A percentile compares a stretch with the other conserved stretches of the same genome.
These are phyloP conservation scores for Botrytis porri DNA, from an alignment of 2,329 filamentous ascomycete genomes.

Conservation along the genomic window DNA sequence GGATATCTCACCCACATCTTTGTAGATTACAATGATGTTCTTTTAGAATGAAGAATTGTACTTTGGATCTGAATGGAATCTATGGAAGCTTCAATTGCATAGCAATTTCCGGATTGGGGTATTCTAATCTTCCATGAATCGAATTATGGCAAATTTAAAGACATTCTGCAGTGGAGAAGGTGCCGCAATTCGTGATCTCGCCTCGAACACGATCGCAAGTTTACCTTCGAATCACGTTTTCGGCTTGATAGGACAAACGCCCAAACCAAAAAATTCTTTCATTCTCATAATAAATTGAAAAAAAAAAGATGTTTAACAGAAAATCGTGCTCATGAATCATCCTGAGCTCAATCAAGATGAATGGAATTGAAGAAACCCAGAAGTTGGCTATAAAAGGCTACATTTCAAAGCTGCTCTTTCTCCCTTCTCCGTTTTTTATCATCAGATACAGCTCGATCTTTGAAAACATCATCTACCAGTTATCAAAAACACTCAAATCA, in stretches of 20 bases:
- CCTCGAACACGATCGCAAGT: not conserved
- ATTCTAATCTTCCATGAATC: not conserved
- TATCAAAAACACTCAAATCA: not conserved
- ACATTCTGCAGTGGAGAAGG: no score
- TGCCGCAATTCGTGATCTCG: not conserved
- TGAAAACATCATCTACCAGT: not conserved
- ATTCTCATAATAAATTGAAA: not conserved
- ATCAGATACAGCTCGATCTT: not conserved
- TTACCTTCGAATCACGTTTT: not conserved
- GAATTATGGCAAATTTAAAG: not conserved
- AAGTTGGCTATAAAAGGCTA: not conserved
- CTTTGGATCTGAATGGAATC: not conserved
- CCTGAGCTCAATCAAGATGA: not conserved
- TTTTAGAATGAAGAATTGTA: not conserved
- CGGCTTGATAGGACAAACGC: not conserved
- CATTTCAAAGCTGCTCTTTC: not conserved
- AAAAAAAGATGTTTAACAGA: accelerated
- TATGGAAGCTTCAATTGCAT: not conserved
- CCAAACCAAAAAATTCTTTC: not conserved
- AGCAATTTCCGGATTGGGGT: accelerated
- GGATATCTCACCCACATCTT: not conserved
- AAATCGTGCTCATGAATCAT: not conserved
- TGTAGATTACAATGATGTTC: not conserved
- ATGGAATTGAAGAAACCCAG: not conserved
- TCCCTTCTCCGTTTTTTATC: not conserved